Evolutionary conservation across 495 filamentous ascomycete species (phyloP).

Genomic region (Penicillium angulare): DNA sequence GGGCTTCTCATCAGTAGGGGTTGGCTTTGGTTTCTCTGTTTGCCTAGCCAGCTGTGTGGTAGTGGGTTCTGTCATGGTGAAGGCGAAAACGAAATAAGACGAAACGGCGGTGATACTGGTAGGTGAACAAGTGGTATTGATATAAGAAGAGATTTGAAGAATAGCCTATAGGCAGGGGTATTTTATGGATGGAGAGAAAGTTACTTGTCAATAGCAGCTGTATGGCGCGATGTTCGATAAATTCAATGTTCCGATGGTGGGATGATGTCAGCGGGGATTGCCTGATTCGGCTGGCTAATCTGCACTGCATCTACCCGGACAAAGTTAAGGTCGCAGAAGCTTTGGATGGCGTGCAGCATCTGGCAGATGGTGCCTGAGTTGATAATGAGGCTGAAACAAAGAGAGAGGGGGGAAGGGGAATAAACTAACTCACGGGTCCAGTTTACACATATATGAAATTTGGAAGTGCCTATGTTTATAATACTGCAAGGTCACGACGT

Average conservation of each 20-base stretch:
- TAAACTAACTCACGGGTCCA: too few species aligned
- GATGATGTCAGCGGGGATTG: slow-evolving; percentile 41
- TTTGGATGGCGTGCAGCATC: not conserved
- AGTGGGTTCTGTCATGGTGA: slow-evolving; percentile 25
- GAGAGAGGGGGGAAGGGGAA: too few species aligned
- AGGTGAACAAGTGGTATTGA: too few species aligned
- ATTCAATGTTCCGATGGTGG: slow-evolving; percentile 2
- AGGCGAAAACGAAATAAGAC: not conserved
- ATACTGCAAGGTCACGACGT: too few species aligned
- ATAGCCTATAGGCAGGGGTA: too few species aligned
- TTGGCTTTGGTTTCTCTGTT: slow-evolving; percentile 1
- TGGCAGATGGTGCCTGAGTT: not conserved
- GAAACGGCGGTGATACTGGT: too few species aligned
- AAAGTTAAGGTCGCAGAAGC: not conserved
- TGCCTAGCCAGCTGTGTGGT: not conserved
- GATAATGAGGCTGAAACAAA: too few species aligned
- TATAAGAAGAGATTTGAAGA: too few species aligned
- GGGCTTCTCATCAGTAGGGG: slow-evolving; percentile 3
- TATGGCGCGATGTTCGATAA: not conserved
- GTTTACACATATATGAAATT: too few species aligned
- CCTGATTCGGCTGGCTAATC: slow-evolving; percentile 7
- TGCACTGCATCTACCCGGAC: slow-evolving; percentile 8
- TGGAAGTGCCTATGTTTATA: too few species aligned
- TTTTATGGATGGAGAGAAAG: too few species aligned
- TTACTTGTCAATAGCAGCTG: too few species aligned